Evolutionary conservation across 495 filamentous ascomycete species (phyloP), one percentile per base, ranked within the genome.

Genomic region (Penicillium chermesinum): DNA sequence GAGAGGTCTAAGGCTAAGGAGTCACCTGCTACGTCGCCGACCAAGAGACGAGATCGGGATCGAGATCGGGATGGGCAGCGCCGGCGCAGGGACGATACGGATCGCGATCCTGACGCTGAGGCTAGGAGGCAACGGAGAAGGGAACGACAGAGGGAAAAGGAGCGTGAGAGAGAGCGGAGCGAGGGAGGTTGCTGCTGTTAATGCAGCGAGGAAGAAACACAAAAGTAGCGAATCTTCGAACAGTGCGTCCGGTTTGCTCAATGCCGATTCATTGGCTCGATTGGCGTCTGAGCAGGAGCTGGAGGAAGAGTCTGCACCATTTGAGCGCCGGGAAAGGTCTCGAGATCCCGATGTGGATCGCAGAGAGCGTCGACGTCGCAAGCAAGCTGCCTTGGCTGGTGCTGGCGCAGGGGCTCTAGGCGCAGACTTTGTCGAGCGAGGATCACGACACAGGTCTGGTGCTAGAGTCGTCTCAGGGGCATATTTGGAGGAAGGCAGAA

Each of bases 381-480:
- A 61, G 46, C 43, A 55, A 16, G 58, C 61, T 25, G 55, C 59
- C 15, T 35, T 66, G 41, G 62, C 53, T 40, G 57, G 66, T 53
- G 48, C 36, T 22, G 32, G 53, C 37, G 44, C 62, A 21, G 52
- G 39, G 22, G 54, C 44, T 17, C 46, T 55, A 17, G 60, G 41
- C 9, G 59, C 19, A 34, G 63, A 63, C 38, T 44, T 66, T 19
- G 61, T 48, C 1, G 53, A 63, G 17, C 55, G 59, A 6, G 51
- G 55, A 15, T 59, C 69, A 16, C 63, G 72, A 33, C 65, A 68
- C 27, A 70, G 72, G 46, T 73, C 74, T 43, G 76, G 74, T 39
- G 69, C 80, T 25, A 67, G 83, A 49, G 71, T 86, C 16, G 81
- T 86, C 5, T 88, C 85, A 40, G 86, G 86, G 13, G 76, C 83